Percentiles rank a stretch among this genome's conserved stretches.
Conservation (phyloP, 192 early-diverging fungal genomes). For the Entomortierella beljakovae region DNA sequence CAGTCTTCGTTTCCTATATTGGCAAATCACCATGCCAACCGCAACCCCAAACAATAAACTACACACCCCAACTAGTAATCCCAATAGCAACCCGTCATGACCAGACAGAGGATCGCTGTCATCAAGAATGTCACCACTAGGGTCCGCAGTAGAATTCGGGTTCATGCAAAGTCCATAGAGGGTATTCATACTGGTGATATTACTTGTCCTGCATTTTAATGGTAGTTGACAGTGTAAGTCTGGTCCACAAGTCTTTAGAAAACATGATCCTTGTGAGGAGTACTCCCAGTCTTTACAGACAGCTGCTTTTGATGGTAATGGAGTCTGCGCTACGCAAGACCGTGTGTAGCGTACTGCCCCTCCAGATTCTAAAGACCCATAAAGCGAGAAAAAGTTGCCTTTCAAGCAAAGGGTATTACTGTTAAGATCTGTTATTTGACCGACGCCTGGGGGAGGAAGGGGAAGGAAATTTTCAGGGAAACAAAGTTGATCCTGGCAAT, state of each 20-base stretch:
- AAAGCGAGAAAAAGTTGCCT: constrained; percentile 16
- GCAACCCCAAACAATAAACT: not conserved
- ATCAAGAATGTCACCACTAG: constrained; percentile 1
- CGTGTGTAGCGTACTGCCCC: constrained; percentile 11
- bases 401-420: constrained; percentile 3
- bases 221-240: constrained; percentile 4
- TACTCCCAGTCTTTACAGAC: constrained; percentile 24
- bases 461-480: constrained; percentile 1
- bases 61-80: constrained; percentile 4
- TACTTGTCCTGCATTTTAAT: not conserved
- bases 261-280: not conserved
- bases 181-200: not conserved
- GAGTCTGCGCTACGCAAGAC: constrained; percentile 1
- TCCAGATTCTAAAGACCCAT: not conserved
- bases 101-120: not conserved
- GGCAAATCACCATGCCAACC: not conserved
- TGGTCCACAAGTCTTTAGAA: constrained; percentile 13
- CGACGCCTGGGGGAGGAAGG: constrained; percentile 8
- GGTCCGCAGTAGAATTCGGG: not conserved
- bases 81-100: not conserved
- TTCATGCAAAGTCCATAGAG: constrained; percentile 14
- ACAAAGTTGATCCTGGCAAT: constrained; percentile 11
- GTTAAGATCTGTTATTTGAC: constrained; percentile 4
- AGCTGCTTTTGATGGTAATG: not conserved
- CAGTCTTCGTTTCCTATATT: constrained; percentile 8